Percentiles rank a stretch among this genome's conserved stretches.
These are phyloP conservation scores for Sphagnum fallax DNA, from an alignment of 228 moss, liverwort and hornwort genomes.

Conservation along the genomic window DNA sequence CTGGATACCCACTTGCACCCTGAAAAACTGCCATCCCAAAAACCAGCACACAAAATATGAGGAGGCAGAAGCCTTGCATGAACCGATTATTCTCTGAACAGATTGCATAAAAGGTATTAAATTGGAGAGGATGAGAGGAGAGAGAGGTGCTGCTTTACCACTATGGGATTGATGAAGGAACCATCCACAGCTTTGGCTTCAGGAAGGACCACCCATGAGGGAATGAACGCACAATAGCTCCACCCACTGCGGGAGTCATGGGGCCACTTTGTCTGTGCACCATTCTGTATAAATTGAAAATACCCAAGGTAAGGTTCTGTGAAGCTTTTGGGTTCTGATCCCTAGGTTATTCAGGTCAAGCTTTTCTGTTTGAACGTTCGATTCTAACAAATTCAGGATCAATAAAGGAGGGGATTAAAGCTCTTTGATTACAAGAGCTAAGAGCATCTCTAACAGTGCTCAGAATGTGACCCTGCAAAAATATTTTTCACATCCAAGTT, in stretches of 20 bases:
- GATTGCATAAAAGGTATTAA: no score
- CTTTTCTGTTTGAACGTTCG: no score
- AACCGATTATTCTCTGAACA: not conserved
- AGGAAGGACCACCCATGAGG: slow-evolving; percentile 73
- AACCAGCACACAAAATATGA: not conserved
- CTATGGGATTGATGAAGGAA: slow-evolving; percentile 70
- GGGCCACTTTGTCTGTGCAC: slow-evolving; percentile 82
- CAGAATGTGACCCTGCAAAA: no score
- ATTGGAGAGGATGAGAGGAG: not conserved
- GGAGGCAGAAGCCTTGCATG: not conserved
- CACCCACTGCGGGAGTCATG: slow-evolving; percentile 93
- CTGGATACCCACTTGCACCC: slow-evolving; percentile 96
- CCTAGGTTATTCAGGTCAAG: no score
- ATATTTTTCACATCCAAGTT: no score
- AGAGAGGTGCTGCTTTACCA: slow-evolving; percentile 30
- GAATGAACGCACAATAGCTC: slow-evolving; percentile 95
- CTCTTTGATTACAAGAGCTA: no score
- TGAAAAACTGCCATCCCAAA: slow-evolving; percentile 66
- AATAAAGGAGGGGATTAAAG: no score
- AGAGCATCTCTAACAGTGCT: no score
- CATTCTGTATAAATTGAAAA: slow-evolving; percentile 49
- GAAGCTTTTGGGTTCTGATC: no score
- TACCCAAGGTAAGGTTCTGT: not conserved
- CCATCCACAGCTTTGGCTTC: slow-evolving; percentile 87
- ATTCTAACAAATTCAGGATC: no score